A percentile compares a stretch with the other conserved stretches of the same genome.
These are phyloP conservation scores for Fusarium sp. DNA, from an alignment of 2,329 filamentous ascomycete species.

Conservation along the genomic window DNA sequence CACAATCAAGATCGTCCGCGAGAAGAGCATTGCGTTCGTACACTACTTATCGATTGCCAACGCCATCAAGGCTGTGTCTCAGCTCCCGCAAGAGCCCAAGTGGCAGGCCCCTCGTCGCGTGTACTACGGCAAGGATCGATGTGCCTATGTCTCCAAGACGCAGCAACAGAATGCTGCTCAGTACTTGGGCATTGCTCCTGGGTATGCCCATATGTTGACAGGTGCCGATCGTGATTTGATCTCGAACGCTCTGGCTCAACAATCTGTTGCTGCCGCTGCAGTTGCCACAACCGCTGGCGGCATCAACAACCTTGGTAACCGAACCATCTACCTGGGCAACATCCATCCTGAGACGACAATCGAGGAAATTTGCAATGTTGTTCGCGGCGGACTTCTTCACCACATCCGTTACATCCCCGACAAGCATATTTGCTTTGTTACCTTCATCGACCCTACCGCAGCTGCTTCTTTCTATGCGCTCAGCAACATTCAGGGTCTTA, in stretches of 20 bases:
- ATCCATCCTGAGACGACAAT: conserved; percentile 99
- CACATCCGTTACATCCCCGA: conserved; percentile 99
- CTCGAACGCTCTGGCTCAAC: conserved; percentile 94
- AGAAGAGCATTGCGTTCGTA: conserved; percentile 98
- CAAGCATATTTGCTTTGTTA: conserved; percentile 99
- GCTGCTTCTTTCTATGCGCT: conserved; percentile 97
- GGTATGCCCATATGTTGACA: conserved; percentile 95
- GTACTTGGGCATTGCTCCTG: conserved; percentile 95
- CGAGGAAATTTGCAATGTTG: conserved; percentile 99
- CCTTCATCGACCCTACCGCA: conserved; percentile 97
- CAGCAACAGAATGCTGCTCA: conserved; percentile 99
- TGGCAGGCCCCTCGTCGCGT: conserved; percentile 96
- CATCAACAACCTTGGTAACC: conserved; percentile 96
- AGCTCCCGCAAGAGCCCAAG: conserved; percentile 94
- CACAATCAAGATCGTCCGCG: conserved; percentile 95
- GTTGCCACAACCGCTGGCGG: conserved; percentile 97
- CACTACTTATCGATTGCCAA: conserved; percentile 98
- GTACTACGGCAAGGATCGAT: conserved; percentile 98
- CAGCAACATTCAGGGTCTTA: conserved; percentile 95
- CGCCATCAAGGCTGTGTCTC: conserved; percentile 96
- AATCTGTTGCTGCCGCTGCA: conserved; percentile 95
- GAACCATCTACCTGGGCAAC: conserved; percentile 97
- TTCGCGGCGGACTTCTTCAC: conserved; percentile 92
- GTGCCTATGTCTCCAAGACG: conserved; percentile 98
- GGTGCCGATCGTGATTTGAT: conserved; percentile 96